Evolutionary conservation across 2,329 filamentous ascomycete species (phyloP).

Genomic region (Sporothrix pallida): DNA sequence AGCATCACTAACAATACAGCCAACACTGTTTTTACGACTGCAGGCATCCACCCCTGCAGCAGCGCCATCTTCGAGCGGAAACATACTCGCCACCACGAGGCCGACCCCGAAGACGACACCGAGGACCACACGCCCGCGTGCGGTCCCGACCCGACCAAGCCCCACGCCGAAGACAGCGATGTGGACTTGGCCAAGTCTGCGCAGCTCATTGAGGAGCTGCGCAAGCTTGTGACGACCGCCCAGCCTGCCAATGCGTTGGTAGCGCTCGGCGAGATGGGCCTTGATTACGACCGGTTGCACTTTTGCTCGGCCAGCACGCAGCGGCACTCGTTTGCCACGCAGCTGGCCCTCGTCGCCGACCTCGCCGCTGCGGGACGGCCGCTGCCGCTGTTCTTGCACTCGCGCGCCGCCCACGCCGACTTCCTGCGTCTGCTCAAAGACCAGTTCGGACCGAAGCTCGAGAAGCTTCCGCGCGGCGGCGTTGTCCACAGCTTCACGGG

Average conservation of each 20-base stretch:
- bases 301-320: slow-evolving; percentile 81
- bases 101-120: slow-evolving; percentile 49
- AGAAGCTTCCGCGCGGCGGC: slow-evolving; percentile 70
- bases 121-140: slow-evolving; percentile 57
- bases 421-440: slow-evolving; percentile 74
- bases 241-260: slow-evolving; percentile 61
- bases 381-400: slow-evolving; percentile 90
- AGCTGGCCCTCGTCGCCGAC: slow-evolving; percentile 76
- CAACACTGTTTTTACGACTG: slow-evolving; percentile 82
- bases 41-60: slow-evolving; percentile 92
- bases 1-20: slow-evolving; percentile 54
- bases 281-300: slow-evolving; percentile 93
- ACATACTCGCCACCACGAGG: slow-evolving; percentile 53
- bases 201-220: slow-evolving; percentile 64
- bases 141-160: slow-evolving; percentile 58
- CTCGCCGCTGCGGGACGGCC: slow-evolving; percentile 61
- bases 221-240: slow-evolving; percentile 65
- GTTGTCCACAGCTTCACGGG: slow-evolving; percentile 97
- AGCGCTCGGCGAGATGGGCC: slow-evolving; percentile 92
- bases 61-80: slow-evolving; percentile 75
- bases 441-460: slow-evolving; percentile 63
- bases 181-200: slow-evolving; percentile 52
- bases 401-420: slow-evolving; percentile 82
- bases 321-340: slow-evolving; percentile 80
- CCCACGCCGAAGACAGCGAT: slow-evolving; percentile 54